phyloP scores from a whole-genome alignment of 2,329 filamentous ascomycete species.

The Colletotrichum karsti region DNA sequence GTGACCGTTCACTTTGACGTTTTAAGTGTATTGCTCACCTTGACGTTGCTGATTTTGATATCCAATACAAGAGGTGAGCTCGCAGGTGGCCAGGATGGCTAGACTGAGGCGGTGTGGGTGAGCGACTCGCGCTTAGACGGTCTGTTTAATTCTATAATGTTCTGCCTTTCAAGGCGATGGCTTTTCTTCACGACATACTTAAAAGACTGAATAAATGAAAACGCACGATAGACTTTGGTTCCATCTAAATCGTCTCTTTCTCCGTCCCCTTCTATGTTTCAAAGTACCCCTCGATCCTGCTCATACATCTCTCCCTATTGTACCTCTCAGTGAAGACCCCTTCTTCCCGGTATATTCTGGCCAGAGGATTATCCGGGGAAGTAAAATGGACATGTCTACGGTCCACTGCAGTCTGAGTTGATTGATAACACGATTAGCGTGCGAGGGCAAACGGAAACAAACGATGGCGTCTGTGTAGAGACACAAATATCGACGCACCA shows the following conservation, averaged over 20 bases:
- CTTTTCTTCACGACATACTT: not conserved
- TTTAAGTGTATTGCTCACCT: not conserved
- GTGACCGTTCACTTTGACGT: not conserved
- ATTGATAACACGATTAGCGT: not conserved
- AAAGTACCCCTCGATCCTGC: not conserved
- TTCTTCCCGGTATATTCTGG: conserved; percentile 6
- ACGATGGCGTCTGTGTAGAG: not conserved
- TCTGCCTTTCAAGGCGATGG: not conserved
- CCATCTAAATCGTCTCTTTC: not conserved
- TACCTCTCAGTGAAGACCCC: not conserved
- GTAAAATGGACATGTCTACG: not conserved
- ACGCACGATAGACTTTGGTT: not conserved
- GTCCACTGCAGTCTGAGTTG: not conserved
- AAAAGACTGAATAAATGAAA: not conserved
- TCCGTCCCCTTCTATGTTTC: not conserved
- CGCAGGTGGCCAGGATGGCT: not conserved
- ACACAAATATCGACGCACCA: not conserved
- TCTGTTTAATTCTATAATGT: too few species aligned
- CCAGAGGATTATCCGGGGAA: not conserved
- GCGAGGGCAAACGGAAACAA: not conserved
- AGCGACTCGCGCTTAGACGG: not conserved
- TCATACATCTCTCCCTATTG: conserved; percentile 6
- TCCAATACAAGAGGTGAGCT: not conserved
- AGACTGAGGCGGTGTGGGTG: too few species aligned
- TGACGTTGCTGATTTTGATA: not conserved